These are phyloP conservation scores for Pichia sp. DNA, from an alignment of 1,139 yeast genomes.

Conservation along the genomic window DNA sequence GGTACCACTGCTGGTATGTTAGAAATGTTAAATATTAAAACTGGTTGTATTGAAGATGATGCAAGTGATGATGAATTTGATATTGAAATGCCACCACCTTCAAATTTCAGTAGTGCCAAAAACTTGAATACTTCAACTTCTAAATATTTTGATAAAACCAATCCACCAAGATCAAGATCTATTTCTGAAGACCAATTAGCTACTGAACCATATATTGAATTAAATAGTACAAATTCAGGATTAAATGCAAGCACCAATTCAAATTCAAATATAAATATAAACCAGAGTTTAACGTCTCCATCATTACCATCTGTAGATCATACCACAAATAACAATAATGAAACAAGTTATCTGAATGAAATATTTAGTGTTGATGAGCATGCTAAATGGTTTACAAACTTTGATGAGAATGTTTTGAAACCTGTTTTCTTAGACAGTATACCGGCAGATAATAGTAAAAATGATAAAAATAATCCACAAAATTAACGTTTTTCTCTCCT, in stretches of 20 bases:
- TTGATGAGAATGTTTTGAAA: slow-evolving; percentile 92
- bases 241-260: not conserved
- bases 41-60: slow-evolving; percentile 79
- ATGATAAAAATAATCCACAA: not conserved
- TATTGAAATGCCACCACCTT: slow-evolving; percentile 61
- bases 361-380: slow-evolving; percentile 62
- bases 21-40: slow-evolving; percentile 85
- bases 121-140: slow-evolving; percentile 7
- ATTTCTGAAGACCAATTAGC: slow-evolving; percentile 29
- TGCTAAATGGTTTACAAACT: slow-evolving; percentile 85
- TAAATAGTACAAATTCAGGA: slow-evolving; percentile 31
- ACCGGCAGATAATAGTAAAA: slow-evolving; percentile 13
- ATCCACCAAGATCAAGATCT: slow-evolving; percentile 21
- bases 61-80: slow-evolving; percentile 94
- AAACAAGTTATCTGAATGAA: slow-evolving; percentile 10
- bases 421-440: slow-evolving; percentile 78
- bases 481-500: not conserved
- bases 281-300: not conserved
- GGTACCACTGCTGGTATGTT: slow-evolving; percentile 99
- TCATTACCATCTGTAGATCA: not conserved
- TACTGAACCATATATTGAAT: slow-evolving; percentile 29
- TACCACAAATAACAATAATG: not conserved
- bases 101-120: not conserved
- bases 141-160: slow-evolving; percentile 20
- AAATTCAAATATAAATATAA: not conserved